These are phyloP conservation scores for Aspergillus jensenii DNA, from an alignment of 2,329 filamentous ascomycete genomes.

Conservation along the genomic window DNA sequence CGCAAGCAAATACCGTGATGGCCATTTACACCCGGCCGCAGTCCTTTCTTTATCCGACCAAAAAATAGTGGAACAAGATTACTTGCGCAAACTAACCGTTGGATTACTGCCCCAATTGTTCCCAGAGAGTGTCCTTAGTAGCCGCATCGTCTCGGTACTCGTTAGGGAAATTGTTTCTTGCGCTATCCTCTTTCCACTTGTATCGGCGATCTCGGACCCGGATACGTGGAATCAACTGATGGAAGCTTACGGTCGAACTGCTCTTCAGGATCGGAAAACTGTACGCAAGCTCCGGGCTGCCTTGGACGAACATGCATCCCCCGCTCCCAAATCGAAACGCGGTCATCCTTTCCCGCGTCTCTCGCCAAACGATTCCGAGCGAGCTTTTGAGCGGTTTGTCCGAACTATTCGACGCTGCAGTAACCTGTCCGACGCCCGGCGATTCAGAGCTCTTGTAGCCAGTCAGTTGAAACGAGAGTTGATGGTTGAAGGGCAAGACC, in stretches of 20 bases:
- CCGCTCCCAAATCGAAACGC: conserved; percentile 66
- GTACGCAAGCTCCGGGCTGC: conserved; percentile 89
- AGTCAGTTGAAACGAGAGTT: conserved; percentile 88
- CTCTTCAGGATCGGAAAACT: conserved; percentile 93
- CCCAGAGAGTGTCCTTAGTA: conserved; percentile 71
- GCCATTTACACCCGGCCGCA: conserved; percentile 83
- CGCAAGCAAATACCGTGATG: conserved; percentile 88
- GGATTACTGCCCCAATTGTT: conserved; percentile 73
- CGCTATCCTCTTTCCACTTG: conserved; percentile 79
- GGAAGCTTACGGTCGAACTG: conserved; percentile 80
- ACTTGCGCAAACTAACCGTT: conserved; percentile 73
- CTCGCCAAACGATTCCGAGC: conserved; percentile 78
- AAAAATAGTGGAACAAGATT: conserved; percentile 82
- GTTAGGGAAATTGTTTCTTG: conserved; percentile 90
- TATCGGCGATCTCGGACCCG: conserved; percentile 80
- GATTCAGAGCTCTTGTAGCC: conserved; percentile 87
- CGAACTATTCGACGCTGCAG: conserved; percentile 83
- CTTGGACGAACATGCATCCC: conserved; percentile 87
- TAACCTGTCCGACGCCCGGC: conserved; percentile 86
- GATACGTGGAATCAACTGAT: conserved; percentile 98
- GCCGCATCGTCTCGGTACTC: conserved; percentile 75
- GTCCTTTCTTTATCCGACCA: conserved; percentile 80
- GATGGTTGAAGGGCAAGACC: conserved; percentile 74
- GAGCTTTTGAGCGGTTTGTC: conserved; percentile 92
- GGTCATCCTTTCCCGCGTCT: conserved; percentile 75